Evolutionary conservation across 345 rosid species (phyloP).

Genomic region (Rhodamnia rubescens): DNA sequence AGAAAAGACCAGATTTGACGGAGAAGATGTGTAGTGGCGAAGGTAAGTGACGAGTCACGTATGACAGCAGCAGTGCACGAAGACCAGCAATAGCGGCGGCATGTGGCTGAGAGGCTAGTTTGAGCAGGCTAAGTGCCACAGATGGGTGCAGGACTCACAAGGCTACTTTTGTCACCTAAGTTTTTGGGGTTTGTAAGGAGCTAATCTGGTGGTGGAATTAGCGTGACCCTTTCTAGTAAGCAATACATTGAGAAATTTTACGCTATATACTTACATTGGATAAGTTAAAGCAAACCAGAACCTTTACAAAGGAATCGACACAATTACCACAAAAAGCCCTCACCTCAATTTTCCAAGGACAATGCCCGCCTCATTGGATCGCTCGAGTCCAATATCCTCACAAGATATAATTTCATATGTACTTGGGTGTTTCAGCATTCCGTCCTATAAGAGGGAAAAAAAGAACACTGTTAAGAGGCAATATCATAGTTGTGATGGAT

Average conservation of each 20-base stretch:
- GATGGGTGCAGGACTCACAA: neutral
- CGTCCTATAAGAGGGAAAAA: constrained; percentile 45
- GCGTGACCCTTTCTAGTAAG: neutral
- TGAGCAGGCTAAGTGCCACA: neutral
- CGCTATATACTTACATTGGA: neutral
- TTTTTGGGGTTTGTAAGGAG: neutral
- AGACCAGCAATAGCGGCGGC: neutral
- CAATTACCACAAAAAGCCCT: neutral
- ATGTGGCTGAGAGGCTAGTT: neutral
- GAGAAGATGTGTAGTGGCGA: neutral
- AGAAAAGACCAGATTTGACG: neutral
- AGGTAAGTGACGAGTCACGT: neutral
- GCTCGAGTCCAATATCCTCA: constrained; percentile 84
- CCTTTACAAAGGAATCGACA: neutral
- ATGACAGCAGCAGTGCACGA: neutral
- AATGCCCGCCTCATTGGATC: constrained; percentile 78
- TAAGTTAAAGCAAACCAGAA: neutral
- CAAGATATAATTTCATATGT: constrained; percentile 90
- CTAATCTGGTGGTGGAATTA: neutral
- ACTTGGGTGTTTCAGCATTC: constrained; percentile 88
- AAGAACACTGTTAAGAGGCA: neutral
- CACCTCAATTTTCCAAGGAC: constrained; percentile 96
- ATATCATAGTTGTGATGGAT: neutral
- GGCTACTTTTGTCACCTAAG: neutral
- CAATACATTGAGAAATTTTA: neutral